phyloP scores from a whole-genome alignment of 2,329 filamentous ascomycete species.

The Epichloe uncinata region DNA sequence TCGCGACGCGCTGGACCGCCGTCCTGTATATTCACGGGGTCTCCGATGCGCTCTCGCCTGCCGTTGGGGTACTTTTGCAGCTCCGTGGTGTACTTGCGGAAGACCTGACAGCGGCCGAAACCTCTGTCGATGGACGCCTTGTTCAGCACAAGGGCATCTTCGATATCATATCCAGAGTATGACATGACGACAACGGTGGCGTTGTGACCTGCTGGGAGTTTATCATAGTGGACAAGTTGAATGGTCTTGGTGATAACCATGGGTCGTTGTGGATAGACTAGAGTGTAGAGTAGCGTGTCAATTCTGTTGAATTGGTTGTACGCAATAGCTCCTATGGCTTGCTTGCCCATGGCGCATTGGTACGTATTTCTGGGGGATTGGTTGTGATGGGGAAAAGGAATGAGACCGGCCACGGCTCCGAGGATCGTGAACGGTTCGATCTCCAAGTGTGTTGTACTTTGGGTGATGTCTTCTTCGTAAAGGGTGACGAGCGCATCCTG shows the following conservation, averaged over 20 bases:
- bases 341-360: conserved; percentile 99
- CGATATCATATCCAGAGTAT: conserved; percentile 97
- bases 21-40: conserved; percentile 35
- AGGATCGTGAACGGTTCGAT: conserved; percentile 97
- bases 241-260: conserved; percentile 98
- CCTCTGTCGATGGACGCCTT: conserved; percentile 91
- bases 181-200: conserved; percentile 98
- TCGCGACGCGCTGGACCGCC: conserved; percentile 48
- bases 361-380: conserved; percentile 98
- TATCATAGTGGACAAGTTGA: conserved; percentile 92
- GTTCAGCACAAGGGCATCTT: conserved; percentile 93
- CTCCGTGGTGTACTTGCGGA: conserved; percentile 81
- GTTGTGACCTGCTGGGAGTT: conserved; percentile 91
- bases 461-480: conserved; percentile 72
- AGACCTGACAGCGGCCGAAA: conserved; percentile 95
- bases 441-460: conserved; percentile 82
- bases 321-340: conserved; percentile 95
- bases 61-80: conserved; percentile 84
- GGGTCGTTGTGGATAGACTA: conserved; percentile 94
- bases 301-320: conserved; percentile 97
- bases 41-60: conserved; percentile 51
- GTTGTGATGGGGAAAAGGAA: conserved; percentile 97
- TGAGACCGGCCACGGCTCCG: conserved; percentile 87
- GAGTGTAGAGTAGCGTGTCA: conserved; percentile 87
- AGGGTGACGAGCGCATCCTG: conserved; percentile 91